phyloP scores from a whole-genome alignment of 106 monocot genomes.

The Dendrobium chrysotoxum region DNA sequence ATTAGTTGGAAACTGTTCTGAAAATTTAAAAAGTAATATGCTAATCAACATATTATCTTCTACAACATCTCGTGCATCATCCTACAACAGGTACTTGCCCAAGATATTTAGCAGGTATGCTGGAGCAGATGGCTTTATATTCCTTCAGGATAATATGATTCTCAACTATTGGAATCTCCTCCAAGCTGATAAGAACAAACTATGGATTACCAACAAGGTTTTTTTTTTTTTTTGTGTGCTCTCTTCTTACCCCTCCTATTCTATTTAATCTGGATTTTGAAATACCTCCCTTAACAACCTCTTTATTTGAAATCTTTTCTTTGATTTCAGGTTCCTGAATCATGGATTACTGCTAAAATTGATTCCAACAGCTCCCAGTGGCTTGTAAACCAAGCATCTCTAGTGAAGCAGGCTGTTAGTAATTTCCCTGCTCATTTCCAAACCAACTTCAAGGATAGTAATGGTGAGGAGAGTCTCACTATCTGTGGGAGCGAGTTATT shows the following conservation, averaged over 20 bases:
- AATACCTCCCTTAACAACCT: no score
- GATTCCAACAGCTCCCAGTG: slow-evolving; percentile 55
- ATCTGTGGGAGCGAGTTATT: slow-evolving; percentile 81
- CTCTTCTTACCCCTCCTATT: no score
- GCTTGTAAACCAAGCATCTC: slow-evolving; percentile 40
- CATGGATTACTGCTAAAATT: slow-evolving; percentile 53
- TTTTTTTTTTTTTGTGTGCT: no score
- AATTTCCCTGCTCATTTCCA: slow-evolving; percentile 79
- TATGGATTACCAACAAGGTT: slow-evolving; percentile 97
- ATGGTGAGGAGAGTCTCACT: slow-evolving; percentile 38
- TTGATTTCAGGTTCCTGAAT: slow-evolving; percentile 40
- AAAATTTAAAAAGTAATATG: neutral
- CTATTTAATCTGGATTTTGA: neutral
- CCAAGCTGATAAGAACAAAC: slow-evolving; percentile 76
- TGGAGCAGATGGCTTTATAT: slow-evolving; percentile 89
- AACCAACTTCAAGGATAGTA: slow-evolving; percentile 58
- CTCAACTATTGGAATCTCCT: slow-evolving; percentile 96
- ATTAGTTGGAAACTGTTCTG: neutral
- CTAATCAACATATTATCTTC: neutral
- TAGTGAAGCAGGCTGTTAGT: slow-evolving; percentile 55
- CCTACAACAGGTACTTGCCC: slow-evolving; percentile 54
- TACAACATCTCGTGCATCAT: neutral
- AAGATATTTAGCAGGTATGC: slow-evolving; percentile 60
- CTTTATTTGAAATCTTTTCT: neutral
- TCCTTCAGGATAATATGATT: slow-evolving; percentile 86